Base-by-base conservation (phyloP, 192 early-diverging fungal species). In the Spizellomyces sp. region DNA sequence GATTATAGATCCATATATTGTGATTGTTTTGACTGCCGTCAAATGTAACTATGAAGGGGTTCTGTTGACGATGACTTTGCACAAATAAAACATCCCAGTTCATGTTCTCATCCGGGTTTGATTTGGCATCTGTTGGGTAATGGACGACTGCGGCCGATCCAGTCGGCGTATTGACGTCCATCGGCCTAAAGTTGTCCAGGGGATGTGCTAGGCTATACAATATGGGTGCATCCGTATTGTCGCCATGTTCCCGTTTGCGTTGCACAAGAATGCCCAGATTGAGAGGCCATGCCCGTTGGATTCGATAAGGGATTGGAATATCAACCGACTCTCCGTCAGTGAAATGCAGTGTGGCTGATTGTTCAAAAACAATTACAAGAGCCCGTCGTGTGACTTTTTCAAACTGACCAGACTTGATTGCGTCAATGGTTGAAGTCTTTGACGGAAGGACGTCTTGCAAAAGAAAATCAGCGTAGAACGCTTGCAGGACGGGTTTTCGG, bases 121-220 rank as follows among this genome's bases (percentile, higher is more conserved):
- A 36, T 3, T 36, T 36, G 27, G 27, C 0, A 36, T 36, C 27
- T 36, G 27, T 36, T 36, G 27, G 27, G 27, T 36, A 36, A 36
- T 36, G 27, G 27, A 36, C 3, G 50, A 54, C 14, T n/a, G 12
- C 50, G 14, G 12, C 12, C 50, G 50, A 54, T 54, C 50, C 14
- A 54, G 17, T 54, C 17, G 50, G 36, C 21, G 43, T 71, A 5
- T 36, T 36, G 76, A 70, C 1, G 66, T 70, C 6, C n/a, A 87
- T 76, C 9, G 79, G 64, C 41, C 77, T 71, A 22, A 79, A 70
- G 58, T 77, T 74, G 21, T 81, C 80, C 15, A 86, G 70, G 6
- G 84, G 82, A 75, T 84, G 81, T 54, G 73, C 62, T 9, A 85
- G 59, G 61, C 71, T 85, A 48, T 80, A 84, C 17, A 86, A 72